A percentile compares a stretch with the other conserved stretches of the same genome.
These are phyloP conservation scores for Anthracocystis panici-leucophaei DNA, from an alignment of 1,284 basidiomycete species.

Conservation along the genomic window DNA sequence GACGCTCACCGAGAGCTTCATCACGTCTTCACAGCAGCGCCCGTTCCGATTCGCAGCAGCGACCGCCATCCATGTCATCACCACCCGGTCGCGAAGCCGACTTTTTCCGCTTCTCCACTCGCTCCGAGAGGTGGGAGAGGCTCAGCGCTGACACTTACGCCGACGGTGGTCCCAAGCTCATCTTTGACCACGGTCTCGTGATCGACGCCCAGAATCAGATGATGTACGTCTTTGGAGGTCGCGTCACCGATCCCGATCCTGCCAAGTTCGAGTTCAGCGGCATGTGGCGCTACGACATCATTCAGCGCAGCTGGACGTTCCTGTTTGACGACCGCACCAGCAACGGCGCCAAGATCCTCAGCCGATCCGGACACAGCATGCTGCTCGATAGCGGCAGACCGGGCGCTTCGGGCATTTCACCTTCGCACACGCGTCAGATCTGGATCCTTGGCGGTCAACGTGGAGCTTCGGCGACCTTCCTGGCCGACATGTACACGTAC, in stretches of 20 bases:
- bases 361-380: constrained; percentile 68
- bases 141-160: constrained; percentile 64
- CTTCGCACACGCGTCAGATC: constrained; percentile 56
- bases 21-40: constrained; percentile 23
- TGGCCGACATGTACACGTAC: constrained; percentile 68
- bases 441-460: constrained; percentile 69
- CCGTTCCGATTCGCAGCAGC: constrained; percentile 33
- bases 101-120: constrained; percentile 69
- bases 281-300: constrained; percentile 69
- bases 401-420: constrained; percentile 41
- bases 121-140: constrained; percentile 65
- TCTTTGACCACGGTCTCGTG: constrained; percentile 85
- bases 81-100: constrained; percentile 55
- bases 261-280: constrained; percentile 63
- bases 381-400: constrained; percentile 60
- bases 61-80: constrained; percentile 24
- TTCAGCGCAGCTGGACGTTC: constrained; percentile 60
- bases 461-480: constrained; percentile 58
- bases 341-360: constrained; percentile 44
- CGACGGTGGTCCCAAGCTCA: constrained; percentile 78
- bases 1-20: constrained; percentile 25
- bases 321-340: constrained; percentile 64
- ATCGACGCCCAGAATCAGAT: constrained; percentile 80
- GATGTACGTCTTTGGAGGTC: constrained; percentile 83
- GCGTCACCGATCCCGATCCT: constrained; percentile 75